These are phyloP conservation scores for Auricularia sp. DNA, from an alignment of 768 basidiomycete genomes.

Conservation along the genomic window DNA sequence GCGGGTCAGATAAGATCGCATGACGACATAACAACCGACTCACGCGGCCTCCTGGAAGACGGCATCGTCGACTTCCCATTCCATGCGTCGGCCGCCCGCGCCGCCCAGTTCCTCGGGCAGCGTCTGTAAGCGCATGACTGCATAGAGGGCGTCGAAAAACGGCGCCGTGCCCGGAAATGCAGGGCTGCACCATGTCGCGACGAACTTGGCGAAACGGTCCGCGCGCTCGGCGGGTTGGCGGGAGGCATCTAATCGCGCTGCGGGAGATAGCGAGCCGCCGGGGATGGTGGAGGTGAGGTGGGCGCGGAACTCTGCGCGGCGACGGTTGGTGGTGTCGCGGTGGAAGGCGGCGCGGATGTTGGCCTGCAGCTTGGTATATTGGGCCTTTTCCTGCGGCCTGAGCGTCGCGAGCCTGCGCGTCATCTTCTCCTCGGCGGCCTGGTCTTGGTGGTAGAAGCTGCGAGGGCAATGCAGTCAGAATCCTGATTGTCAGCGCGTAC, in stretches of 20 bases:
- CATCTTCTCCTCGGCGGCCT: slow-evolving; percentile 67
- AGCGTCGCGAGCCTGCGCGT: slow-evolving; percentile 72
- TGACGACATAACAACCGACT: slow-evolving; percentile 26
- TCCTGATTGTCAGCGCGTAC: neutral
- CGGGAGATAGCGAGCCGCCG: slow-evolving; percentile 69
- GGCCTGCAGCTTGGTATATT: slow-evolving; percentile 78
- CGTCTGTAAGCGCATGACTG: slow-evolving; percentile 68
- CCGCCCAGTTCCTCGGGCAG: slow-evolving; percentile 75
- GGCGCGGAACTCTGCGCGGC: slow-evolving; percentile 78
- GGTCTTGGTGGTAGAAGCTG: slow-evolving; percentile 81
- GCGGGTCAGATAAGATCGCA: slow-evolving; percentile 14
- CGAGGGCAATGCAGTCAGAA: neutral
- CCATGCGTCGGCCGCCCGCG: slow-evolving; percentile 57
- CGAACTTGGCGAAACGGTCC: slow-evolving; percentile 64
- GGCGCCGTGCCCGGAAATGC: slow-evolving; percentile 86
- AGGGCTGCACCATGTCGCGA: slow-evolving; percentile 73
- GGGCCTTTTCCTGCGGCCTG: slow-evolving; percentile 74
- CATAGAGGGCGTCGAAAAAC: slow-evolving; percentile 70
- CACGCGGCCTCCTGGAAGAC: slow-evolving; percentile 91
- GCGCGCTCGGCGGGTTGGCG: slow-evolving; percentile 60
- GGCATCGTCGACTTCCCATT: slow-evolving; percentile 91
- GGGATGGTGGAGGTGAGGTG: slow-evolving; percentile 69
- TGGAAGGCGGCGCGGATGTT: slow-evolving; percentile 81
- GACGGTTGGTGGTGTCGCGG: slow-evolving; percentile 62
- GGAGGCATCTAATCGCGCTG: slow-evolving; percentile 55